Evolutionary conservation across 192 early-diverging fungal species (phyloP).

Genomic region (Coemansia sp.): DNA sequence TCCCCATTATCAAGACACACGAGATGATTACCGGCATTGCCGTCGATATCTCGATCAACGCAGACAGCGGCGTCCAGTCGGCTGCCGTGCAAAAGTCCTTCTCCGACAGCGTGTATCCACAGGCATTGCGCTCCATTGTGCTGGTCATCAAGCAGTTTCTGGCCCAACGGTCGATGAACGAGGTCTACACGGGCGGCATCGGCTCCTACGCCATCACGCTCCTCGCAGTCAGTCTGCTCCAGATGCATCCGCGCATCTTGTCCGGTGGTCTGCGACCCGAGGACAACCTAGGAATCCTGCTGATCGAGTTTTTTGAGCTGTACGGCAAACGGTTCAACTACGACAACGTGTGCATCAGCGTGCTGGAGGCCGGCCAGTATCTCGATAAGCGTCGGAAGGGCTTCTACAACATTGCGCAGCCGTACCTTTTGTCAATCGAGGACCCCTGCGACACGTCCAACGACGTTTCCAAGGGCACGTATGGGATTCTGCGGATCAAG

Average conservation of each 20-base stretch:
- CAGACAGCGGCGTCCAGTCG: slow-evolving; percentile 62
- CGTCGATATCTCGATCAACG: slow-evolving; percentile 88
- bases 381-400: slow-evolving; percentile 38
- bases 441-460: slow-evolving; percentile 60
- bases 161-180: slow-evolving; percentile 71
- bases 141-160: slow-evolving; percentile 88
- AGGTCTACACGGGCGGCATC: slow-evolving; percentile 87
- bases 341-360: slow-evolving; percentile 62
- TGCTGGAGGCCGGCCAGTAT: slow-evolving; percentile 60
- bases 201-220: slow-evolving; percentile 82
- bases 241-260: slow-evolving; percentile 81
- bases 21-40: slow-evolving; percentile 73
- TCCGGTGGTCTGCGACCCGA: slow-evolving; percentile 60
- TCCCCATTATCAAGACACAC: slow-evolving; percentile 89
- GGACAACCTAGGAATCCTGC: slow-evolving; percentile 82
- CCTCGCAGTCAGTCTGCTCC: slow-evolving; percentile 79
- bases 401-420: slow-evolving; percentile 25
- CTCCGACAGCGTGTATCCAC: slow-evolving; percentile 58
- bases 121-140: slow-evolving; percentile 65
- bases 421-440: slow-evolving; percentile 56
- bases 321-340: slow-evolving; percentile 84
- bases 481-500: slow-evolving; percentile 47
- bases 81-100: slow-evolving; percentile 62
- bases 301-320: slow-evolving; percentile 92
- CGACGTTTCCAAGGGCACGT: slow-evolving; percentile 57